These are phyloP conservation scores for Scedosporium apiospermum DNA, from an alignment of 2,329 filamentous ascomycete genomes.

Conservation along the genomic window DNA sequence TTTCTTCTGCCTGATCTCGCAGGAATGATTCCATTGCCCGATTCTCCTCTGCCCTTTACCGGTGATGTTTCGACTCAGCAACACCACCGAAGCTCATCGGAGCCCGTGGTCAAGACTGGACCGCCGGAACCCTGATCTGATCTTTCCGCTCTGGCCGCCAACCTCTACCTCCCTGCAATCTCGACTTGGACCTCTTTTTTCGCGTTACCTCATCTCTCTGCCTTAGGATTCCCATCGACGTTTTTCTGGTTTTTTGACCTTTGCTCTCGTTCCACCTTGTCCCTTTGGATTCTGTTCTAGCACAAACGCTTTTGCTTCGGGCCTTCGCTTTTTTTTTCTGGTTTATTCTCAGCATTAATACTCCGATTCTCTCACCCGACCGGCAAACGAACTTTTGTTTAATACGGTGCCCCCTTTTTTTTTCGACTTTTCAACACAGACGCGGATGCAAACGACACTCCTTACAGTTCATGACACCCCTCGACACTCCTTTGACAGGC, in stretches of 20 bases:
- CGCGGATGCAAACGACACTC: slow-evolving; percentile 1
- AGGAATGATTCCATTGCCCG: slow-evolving; percentile 34
- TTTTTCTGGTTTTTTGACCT: background rate
- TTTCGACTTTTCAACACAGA: slow-evolving; percentile 1
- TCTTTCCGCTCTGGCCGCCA: background rate
- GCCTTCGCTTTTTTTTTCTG: background rate
- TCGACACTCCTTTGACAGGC: slow-evolving; percentile 2
- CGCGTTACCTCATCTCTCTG: background rate
- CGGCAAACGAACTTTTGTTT: background rate
- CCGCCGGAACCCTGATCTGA: background rate
- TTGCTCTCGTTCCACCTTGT: background rate
- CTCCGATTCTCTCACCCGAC: background rate
- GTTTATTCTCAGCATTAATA: slow-evolving; percentile 1
- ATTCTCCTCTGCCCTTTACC: slow-evolving; percentile 30
- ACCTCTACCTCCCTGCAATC: background rate
- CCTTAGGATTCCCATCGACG: background rate
- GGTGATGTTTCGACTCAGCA: background rate
- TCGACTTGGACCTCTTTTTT: background rate
- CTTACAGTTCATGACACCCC: background rate
- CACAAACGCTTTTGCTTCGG: background rate
- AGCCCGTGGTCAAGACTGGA: background rate
- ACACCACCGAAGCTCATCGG: slow-evolving; percentile 3
- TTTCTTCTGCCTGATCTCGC: slow-evolving; percentile 33
- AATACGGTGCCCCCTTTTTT: background rate
- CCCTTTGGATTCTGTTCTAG: background rate